Evolutionary conservation across 106 monocot genomes (phyloP).

Genomic region (Dendrobium huoshanense): DNA sequence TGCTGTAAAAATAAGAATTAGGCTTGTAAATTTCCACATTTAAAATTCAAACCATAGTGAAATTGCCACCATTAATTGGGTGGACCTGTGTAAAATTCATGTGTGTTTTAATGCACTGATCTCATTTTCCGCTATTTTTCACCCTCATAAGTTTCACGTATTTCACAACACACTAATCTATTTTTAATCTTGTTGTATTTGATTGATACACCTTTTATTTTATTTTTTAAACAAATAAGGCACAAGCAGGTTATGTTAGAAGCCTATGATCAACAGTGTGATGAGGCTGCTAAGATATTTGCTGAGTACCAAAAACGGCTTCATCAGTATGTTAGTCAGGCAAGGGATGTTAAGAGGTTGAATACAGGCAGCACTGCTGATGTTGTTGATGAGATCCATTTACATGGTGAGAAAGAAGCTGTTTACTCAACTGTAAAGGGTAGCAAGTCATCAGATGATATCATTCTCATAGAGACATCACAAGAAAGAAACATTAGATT

Average conservation of each 20-base stretch:
- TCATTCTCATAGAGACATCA: constrained; percentile 68
- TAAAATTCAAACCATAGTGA: too few relatives aligned
- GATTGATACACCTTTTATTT: constrained; percentile 5
- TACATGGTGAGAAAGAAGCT: constrained; percentile 45
- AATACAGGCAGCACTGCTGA: constrained; percentile 10
- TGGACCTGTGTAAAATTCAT: too few relatives aligned
- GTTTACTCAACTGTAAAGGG: constrained; percentile 82
- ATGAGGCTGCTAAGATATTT: constrained; percentile 90
- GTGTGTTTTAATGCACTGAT: too few relatives aligned
- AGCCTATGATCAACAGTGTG: constrained; percentile 92
- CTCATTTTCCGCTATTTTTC: too few relatives aligned
- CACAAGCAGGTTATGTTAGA: constrained; percentile 92
- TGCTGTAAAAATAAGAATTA: too few relatives aligned
- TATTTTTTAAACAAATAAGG: constrained; percentile 35
- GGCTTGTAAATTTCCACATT: too few relatives aligned
- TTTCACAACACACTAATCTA: neutral
- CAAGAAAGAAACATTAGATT: constrained; percentile 62
- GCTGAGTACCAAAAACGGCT: constrained; percentile 92
- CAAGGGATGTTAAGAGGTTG: constrained; percentile 68
- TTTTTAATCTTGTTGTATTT: neutral
- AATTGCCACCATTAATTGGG: too few relatives aligned
- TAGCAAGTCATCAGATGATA: constrained; percentile 68
- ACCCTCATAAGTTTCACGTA: neutral
- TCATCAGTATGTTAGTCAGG: constrained; percentile 82
- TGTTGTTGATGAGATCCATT: constrained; percentile 36